Base-by-base conservation (phyloP, 2,329 filamentous ascomycete species). In the Ascochyta clinopodiicola region DNA sequence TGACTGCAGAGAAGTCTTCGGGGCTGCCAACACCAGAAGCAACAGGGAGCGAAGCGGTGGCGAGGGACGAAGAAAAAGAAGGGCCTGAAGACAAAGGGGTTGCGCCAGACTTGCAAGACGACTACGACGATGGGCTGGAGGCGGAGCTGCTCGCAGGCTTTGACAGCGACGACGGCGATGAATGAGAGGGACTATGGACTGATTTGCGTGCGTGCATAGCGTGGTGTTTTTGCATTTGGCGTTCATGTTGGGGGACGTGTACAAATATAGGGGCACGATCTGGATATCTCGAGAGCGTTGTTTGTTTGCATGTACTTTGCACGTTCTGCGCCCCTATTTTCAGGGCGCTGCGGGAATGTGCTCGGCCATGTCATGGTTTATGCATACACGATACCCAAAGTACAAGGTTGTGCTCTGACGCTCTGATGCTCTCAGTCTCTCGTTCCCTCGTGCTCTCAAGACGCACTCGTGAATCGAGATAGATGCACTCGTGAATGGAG, bases 101-200 rank as follows among this genome's bases (percentile, higher is more conserved):
- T 61, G 63, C 57, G 53, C 56, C 70, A 2, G 76, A 75, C 27
- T 82, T 83, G 49, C 80, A 71, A 22, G 63, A 64, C 10, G 71
- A 87, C 63, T 73, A 88, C 44, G 87, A 88, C 71, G 83, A 84
- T n/a, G 72, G 57, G 9, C 60, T 71, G 12, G 71, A 75, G 25
- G 76, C 72, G 2, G 76, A 77, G 76, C 70, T 64, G 82, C 81
- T 67, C 78, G 75, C 76, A 15, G 68, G 64, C 6, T 67, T 69
- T 25, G 62, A 66, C 25, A 68, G 62, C 31, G 64, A 65, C 25
- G 63, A 61, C n/a, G 63, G 60, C 29, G 61, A 66, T 21, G 59
- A 40, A 21, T 57, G 42, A 31, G 29, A 4, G 22, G 6, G 44
- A 32, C 21, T 39, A 37, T 29, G 29, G 51, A 60, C 54, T 54